Evolutionary conservation across 2,329 filamentous ascomycete species (phyloP).

Genomic region (Aspergillus japonicus): DNA sequence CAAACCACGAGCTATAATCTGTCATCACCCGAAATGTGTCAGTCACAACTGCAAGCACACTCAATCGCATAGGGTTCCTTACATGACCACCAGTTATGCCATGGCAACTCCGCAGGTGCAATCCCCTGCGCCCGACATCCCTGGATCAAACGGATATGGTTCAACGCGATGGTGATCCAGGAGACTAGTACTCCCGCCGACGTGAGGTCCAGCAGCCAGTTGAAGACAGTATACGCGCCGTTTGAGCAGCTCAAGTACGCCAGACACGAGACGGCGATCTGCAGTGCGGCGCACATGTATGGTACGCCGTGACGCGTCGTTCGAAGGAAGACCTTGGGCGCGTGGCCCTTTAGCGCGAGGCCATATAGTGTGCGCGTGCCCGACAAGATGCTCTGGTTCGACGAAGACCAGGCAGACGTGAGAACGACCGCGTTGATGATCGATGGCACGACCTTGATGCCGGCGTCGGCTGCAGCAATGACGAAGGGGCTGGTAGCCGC

Average conservation of each 20-base stretch:
- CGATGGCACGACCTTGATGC: constrained; percentile 65
- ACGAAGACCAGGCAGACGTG: constrained; percentile 68
- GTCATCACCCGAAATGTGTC: not conserved
- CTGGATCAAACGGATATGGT: constrained; percentile 57
- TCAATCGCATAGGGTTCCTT: constrained; percentile 4
- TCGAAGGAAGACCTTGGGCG: constrained; percentile 50
- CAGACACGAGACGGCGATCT: constrained; percentile 44
- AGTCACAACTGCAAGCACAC: not conserved
- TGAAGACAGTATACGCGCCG: constrained; percentile 62
- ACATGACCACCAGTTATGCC: constrained; percentile 64
- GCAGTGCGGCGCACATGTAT: constrained; percentile 42
- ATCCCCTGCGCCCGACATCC: constrained; percentile 59
- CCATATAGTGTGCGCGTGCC: constrained; percentile 54
- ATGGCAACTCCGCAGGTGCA: constrained; percentile 53
- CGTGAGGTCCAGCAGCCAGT: constrained; percentile 63
- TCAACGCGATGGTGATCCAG: constrained; percentile 61
- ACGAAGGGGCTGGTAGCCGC: constrained; percentile 59
- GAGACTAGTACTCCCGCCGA: constrained; percentile 63
- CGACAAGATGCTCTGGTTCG: constrained; percentile 63
- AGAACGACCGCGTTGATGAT: constrained; percentile 77
- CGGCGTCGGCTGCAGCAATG: constrained; percentile 67
- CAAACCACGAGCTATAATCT: constrained; percentile 62
- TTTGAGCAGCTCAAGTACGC: constrained; percentile 47
- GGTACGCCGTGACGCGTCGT: constrained; percentile 42
- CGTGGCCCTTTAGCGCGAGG: constrained; percentile 50